phyloP scores from a whole-genome alignment of 202 grass and related monocot species.

The Hordeum pubiflorum region DNA sequence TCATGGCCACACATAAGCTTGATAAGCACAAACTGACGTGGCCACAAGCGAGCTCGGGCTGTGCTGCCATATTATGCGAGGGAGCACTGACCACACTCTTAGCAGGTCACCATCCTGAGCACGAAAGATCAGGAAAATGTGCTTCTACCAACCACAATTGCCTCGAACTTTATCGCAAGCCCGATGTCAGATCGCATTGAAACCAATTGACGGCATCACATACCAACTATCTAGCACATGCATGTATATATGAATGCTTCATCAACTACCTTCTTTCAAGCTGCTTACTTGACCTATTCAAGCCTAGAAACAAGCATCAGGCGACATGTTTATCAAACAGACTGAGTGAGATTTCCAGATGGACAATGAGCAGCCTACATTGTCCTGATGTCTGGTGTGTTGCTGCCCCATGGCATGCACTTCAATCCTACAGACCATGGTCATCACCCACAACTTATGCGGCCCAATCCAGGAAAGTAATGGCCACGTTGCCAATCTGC shows the following conservation, averaged over 20 bases:
- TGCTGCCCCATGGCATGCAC: neutral
- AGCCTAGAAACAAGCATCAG: neutral
- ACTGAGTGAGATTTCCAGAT: neutral
- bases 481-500: neutral
- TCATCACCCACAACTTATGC: neutral
- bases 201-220: neutral
- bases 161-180: neutral
- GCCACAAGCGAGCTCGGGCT: neutral
- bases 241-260: neutral
- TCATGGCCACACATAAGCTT: neutral
- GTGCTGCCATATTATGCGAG: neutral
- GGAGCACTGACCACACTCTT: neutral
- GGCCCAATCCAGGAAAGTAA: neutral
- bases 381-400: neutral
- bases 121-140: neutral
- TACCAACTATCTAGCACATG: neutral
- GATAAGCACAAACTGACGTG: neutral
- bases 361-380: neutral
- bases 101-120: neutral
- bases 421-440: neutral
- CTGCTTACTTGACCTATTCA: neutral
- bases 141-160: neutral
- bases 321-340: neutral
- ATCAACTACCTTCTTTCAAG: constrained; percentile 2
- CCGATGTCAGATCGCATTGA: neutral